Conservation (phyloP, 768 basidiomycete genomes). For the Mycena amicta region DNA sequence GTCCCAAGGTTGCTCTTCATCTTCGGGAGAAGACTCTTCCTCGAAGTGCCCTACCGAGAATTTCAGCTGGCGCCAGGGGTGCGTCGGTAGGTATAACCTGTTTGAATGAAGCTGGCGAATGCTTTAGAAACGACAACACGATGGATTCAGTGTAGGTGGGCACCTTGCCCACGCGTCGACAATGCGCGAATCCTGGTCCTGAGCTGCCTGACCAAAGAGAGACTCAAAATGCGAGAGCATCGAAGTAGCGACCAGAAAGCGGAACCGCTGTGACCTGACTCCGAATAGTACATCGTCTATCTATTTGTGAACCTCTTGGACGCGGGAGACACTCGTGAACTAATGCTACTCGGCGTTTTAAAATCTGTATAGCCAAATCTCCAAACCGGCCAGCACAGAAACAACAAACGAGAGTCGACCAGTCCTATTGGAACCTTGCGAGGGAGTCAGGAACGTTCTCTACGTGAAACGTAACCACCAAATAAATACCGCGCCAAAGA, state of each 20-base stretch:
- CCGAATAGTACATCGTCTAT: too few species aligned
- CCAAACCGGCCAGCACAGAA: slow-evolving; percentile 6
- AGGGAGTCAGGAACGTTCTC: background rate
- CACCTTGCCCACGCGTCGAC: slow-evolving; percentile 36
- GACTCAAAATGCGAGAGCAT: slow-evolving; percentile 31
- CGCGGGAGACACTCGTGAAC: slow-evolving; percentile 4
- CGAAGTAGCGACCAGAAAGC: background rate
- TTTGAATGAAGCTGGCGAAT: slow-evolving; percentile 9
- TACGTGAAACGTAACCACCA: slow-evolving; percentile 7
- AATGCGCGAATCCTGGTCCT: slow-evolving; percentile 29
- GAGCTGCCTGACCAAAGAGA: slow-evolving; percentile 28
- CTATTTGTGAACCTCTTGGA: too few species aligned
- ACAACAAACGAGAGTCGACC: slow-evolving; percentile 10
- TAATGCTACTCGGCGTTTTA: background rate
- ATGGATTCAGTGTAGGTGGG: background rate
- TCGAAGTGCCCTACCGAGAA: background rate
- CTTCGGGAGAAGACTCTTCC: slow-evolving; percentile 5
- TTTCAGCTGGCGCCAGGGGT: slow-evolving; percentile 3
- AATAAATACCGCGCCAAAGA: slow-evolving; percentile 61
- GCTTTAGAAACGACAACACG: slow-evolving; percentile 3
- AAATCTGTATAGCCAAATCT: slow-evolving; percentile 5
- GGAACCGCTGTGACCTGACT: too few species aligned
- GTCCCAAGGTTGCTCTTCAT: slow-evolving; percentile 10
- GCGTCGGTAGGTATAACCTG: slow-evolving; percentile 6
- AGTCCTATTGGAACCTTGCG: slow-evolving; percentile 19